These are phyloP conservation scores for Yamadazyma sp. DNA, from an alignment of 805 yeast species.

Conservation along the genomic window DNA sequence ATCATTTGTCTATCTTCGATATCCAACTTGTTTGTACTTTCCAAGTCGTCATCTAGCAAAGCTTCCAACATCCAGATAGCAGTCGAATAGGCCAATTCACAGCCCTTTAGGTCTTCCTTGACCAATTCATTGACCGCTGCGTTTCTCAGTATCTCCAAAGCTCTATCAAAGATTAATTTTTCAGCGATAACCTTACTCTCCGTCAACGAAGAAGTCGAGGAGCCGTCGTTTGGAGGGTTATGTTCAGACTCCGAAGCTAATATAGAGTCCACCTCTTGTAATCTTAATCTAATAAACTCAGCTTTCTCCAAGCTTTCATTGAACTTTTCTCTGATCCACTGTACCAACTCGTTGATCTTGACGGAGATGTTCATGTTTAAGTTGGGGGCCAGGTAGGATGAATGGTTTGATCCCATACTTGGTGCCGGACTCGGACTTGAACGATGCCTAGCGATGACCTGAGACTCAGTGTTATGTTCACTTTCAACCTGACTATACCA, in stretches of 20 bases:
- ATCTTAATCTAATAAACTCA: conserved; percentile 64
- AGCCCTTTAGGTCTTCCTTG: conserved; percentile 68
- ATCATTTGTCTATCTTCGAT: conserved; percentile 73
- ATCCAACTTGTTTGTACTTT: conserved; percentile 48
- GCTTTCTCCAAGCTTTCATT: conserved; percentile 90
- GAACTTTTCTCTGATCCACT: conserved; percentile 87
- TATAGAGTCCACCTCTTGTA: conserved; percentile 49
- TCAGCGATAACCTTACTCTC: conserved; percentile 60
- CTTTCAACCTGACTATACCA: conserved; percentile 57
- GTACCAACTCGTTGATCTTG: conserved; percentile 68
- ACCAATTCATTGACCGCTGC: conserved; percentile 88
- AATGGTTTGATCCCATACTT: conserved; percentile 1
- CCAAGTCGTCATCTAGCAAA: conserved; percentile 53
- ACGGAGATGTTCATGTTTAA: conserved; percentile 25
- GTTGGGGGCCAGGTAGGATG: conserved; percentile 15
- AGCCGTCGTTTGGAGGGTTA: neutral
- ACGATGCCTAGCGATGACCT: neutral
- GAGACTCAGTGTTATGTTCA: conserved; percentile 2
- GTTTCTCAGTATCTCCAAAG: conserved; percentile 85
- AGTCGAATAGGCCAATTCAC: conserved; percentile 87
- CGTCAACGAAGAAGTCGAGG: neutral
- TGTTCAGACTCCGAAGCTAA: conserved; percentile 17
- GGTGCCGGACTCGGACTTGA: conserved; percentile 9
- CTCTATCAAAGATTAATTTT: conserved; percentile 86
- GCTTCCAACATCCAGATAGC: conserved; percentile 96